phyloP scores from a whole-genome alignment of 2,329 filamentous ascomycete species.

The Emergomyces orientalis region DNA sequence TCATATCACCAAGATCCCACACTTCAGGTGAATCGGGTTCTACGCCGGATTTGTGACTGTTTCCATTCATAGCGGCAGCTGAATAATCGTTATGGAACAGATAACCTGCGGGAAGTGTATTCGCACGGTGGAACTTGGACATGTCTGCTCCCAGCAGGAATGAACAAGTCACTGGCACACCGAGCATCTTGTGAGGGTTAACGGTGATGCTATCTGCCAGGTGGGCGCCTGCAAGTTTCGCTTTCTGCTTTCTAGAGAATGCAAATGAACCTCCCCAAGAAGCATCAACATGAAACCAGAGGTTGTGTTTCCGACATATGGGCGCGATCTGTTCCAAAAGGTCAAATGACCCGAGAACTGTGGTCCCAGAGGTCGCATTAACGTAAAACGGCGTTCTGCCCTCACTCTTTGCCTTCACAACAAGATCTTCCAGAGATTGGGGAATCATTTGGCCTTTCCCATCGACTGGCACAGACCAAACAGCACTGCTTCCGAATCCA shows the following conservation, averaged over 20 bases:
- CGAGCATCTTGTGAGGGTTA: slow-evolving; percentile 97
- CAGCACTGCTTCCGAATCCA: slow-evolving; percentile 67
- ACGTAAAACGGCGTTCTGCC: slow-evolving; percentile 86
- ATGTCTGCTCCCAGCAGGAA: slow-evolving; percentile 76
- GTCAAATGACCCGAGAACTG: slow-evolving; percentile 83
- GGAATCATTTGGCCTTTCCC: slow-evolving; percentile 61
- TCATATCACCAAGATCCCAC: slow-evolving; percentile 87
- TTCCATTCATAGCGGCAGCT: slow-evolving; percentile 25
- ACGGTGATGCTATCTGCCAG: slow-evolving; percentile 74
- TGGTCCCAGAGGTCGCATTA: slow-evolving; percentile 91
- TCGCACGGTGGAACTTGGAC: slow-evolving; percentile 66
- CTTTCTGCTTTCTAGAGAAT: slow-evolving; percentile 57
- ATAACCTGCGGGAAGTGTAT: slow-evolving; percentile 80
- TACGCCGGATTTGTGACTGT: slow-evolving; percentile 17
- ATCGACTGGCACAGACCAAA: slow-evolving; percentile 68
- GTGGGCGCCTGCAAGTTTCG: slow-evolving; percentile 60
- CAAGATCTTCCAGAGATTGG: slow-evolving; percentile 51
- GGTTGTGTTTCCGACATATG: slow-evolving; percentile 59
- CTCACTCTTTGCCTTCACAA: slow-evolving; percentile 52
- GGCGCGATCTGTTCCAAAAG: slow-evolving; percentile 60
- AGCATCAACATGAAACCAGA: slow-evolving; percentile 92
- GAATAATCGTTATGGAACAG: slow-evolving; percentile 57
- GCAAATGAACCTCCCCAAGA: slow-evolving; percentile 81
- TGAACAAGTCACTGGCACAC: slow-evolving; percentile 79
- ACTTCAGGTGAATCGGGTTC: slow-evolving; percentile 45